phyloP scores from a whole-genome alignment of 2,329 filamentous ascomycete species.

The Alternaria solani region DNA sequence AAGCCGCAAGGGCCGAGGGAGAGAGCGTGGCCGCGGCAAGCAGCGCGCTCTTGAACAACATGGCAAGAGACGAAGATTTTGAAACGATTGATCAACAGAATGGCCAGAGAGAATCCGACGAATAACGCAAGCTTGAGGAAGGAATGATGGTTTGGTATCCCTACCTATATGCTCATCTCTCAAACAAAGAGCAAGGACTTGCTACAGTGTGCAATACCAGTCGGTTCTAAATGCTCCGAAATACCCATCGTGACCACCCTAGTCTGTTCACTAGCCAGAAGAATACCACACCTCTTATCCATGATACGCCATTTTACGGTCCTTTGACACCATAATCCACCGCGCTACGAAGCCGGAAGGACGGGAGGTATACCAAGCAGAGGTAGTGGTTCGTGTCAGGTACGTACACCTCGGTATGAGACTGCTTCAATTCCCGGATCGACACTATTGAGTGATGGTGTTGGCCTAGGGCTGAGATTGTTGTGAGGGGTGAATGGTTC shows the following conservation, averaged over 20 bases:
- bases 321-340: not conserved
- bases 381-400: not conserved
- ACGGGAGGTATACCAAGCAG: slow-evolving; percentile 1
- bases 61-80: slow-evolving; percentile 12
- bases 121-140: not conserved
- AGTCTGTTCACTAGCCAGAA: slow-evolving; percentile 17
- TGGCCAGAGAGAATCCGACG: not conserved
- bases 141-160: not conserved
- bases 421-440: not conserved
- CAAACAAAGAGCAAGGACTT: slow-evolving; percentile 3
- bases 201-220: slow-evolving; percentile 3
- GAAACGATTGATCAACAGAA: not conserved
- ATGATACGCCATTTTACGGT: not conserved
- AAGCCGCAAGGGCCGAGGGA: slow-evolving; percentile 43
- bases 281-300: not conserved
- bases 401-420: not conserved
- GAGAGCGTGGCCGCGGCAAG: slow-evolving; percentile 39
- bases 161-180: slow-evolving; percentile 14
- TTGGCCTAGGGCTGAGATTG: not conserved
- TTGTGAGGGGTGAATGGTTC: not conserved
- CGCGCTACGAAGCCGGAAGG: not conserved
- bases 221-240: slow-evolving; percentile 34
- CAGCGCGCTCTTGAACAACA: slow-evolving; percentile 38
- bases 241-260: slow-evolving; percentile 26
- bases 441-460: not conserved